Conservation (phyloP, 2,329 filamentous ascomycete genomes). For the Fusarium subtropicale region DNA sequence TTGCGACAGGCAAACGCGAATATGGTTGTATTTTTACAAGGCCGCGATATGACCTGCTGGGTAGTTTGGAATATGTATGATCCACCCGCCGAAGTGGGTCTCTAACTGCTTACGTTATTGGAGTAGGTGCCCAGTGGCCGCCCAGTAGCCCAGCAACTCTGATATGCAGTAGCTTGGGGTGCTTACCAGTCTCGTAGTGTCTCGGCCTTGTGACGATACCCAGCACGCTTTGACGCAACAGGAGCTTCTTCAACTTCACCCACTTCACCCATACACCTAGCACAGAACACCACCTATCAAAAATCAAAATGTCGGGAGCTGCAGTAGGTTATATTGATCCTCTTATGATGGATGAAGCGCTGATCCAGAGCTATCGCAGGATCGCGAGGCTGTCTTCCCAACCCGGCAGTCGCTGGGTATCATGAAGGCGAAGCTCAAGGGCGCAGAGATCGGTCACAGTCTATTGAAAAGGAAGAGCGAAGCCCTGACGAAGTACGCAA, state of each 20-base stretch:
- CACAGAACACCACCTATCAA: slow-evolving; percentile 11
- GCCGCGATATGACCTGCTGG: slow-evolving; percentile 19
- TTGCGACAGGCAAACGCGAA: slow-evolving; percentile 30
- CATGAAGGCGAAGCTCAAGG: slow-evolving; percentile 99
- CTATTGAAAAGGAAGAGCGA: slow-evolving; percentile 98
- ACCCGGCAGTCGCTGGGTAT: slow-evolving; percentile 95
- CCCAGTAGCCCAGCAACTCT: slow-evolving; percentile 22
- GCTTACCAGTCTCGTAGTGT: slow-evolving; percentile 13
- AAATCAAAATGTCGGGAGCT: slow-evolving; percentile 51
- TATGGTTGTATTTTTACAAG: slow-evolving; percentile 39
- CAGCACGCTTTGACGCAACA: slow-evolving; percentile 20
- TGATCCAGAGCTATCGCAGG: slow-evolving; percentile 62
- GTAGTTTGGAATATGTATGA: slow-evolving; percentile 9
- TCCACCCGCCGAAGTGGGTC: not conserved
- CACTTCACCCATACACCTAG: slow-evolving; percentile 4
- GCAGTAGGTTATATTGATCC: slow-evolving; percentile 39
- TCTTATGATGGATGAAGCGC: slow-evolving; percentile 1
- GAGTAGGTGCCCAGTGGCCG: slow-evolving; percentile 17
- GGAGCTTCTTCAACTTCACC: slow-evolving; percentile 24
- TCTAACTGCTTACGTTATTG: slow-evolving; percentile 26
- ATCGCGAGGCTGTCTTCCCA: slow-evolving; percentile 95
- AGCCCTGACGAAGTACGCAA: slow-evolving; percentile 88
- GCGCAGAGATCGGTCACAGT: slow-evolving; percentile 89
- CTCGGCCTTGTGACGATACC: slow-evolving; percentile 35
- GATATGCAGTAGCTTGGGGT: not conserved